phyloP scores from a whole-genome alignment of 768 basidiomycete genomes.

The Omphalotus guepiniiformis region DNA sequence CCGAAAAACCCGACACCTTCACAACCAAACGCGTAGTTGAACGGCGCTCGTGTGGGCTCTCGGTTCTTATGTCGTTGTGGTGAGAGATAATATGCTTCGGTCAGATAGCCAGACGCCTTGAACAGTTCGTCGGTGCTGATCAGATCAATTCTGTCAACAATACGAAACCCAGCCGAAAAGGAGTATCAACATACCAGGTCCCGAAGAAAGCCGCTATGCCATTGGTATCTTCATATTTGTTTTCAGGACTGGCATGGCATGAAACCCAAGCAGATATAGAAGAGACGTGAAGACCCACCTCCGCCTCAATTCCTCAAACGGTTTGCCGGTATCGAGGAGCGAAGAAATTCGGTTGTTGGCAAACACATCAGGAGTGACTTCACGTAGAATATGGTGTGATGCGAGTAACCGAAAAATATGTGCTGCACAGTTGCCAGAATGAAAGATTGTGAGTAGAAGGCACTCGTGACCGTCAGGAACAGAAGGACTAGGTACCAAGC shows the following conservation, averaged over 20 bases:
- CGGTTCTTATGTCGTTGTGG: conserved; percentile 27
- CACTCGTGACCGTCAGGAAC: neutral
- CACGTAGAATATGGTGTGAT: conserved; percentile 71
- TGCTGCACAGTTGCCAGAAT: conserved; percentile 43
- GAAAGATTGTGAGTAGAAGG: neutral
- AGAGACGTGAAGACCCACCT: conserved; percentile 29
- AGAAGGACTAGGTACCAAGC: conserved; percentile 38
- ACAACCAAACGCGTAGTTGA: conserved; percentile 64
- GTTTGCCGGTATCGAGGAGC: conserved; percentile 64
- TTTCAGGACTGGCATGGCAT: conserved; percentile 39
- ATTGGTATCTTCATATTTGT: conserved; percentile 63
- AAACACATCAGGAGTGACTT: conserved; percentile 69
- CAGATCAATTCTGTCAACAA: neutral
- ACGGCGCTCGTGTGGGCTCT: conserved; percentile 56
- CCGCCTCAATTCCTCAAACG: conserved; percentile 41
- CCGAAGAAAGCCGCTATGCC: conserved; percentile 71
- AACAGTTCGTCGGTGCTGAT: conserved; percentile 70
- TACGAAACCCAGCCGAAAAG: too few species aligned
- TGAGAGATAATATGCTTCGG: conserved; percentile 53
- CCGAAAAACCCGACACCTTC: conserved; percentile 53
- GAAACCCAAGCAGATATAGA: too few species aligned
- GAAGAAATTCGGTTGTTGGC: conserved; percentile 68
- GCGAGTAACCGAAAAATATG: conserved; percentile 74
- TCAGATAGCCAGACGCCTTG: conserved; percentile 72
- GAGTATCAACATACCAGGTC: conserved; percentile 47